phyloP scores from a whole-genome alignment of 176 grass and related monocot species.

The Aechmea fasciata region DNA sequence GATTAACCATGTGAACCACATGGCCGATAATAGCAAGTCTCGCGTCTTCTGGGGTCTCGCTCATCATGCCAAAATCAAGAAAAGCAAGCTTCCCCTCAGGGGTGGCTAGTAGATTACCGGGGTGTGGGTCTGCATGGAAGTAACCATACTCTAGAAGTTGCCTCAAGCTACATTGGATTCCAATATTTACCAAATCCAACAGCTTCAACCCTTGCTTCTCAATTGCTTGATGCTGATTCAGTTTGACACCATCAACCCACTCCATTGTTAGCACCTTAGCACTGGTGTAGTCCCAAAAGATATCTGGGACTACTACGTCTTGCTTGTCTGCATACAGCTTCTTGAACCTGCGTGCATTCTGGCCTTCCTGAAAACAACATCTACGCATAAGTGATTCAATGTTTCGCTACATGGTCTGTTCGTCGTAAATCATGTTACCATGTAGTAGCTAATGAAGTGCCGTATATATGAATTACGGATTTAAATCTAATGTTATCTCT shows the following conservation, averaged over 20 bases:
- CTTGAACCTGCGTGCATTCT: constrained; percentile 88
- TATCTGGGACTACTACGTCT: constrained; percentile 87
- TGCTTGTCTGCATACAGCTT: constrained; percentile 95
- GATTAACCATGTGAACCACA: constrained; percentile 94
- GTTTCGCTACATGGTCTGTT: too few relatives aligned
- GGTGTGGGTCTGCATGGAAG: constrained; percentile 93
- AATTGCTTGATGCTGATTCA: constrained; percentile 83
- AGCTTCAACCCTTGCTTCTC: constrained; percentile 82
- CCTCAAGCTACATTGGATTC: constrained; percentile 94
- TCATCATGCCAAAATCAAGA: constrained; percentile 99
- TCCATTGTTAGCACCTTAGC: constrained; percentile 92
- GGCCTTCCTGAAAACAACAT: constrained; percentile 58
- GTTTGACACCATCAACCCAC: constrained; percentile 85
- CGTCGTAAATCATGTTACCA: too few relatives aligned
- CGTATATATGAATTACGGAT: too few relatives aligned
- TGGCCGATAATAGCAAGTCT: constrained; percentile 91
- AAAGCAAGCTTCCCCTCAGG: constrained; percentile 91
- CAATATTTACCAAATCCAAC: constrained; percentile 80
- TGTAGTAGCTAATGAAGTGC: too few relatives aligned
- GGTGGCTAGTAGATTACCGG: constrained; percentile 91
- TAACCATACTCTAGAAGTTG: constrained; percentile 91
- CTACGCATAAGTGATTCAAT: too few relatives aligned
- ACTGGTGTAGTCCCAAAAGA: constrained; percentile 97
- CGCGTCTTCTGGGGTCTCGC: constrained; percentile 92
- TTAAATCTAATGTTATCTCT: too few relatives aligned